Evolutionary conservation across 192 early-diverging fungal species (phyloP).

Genomic region (Podila minutissima): DNA sequence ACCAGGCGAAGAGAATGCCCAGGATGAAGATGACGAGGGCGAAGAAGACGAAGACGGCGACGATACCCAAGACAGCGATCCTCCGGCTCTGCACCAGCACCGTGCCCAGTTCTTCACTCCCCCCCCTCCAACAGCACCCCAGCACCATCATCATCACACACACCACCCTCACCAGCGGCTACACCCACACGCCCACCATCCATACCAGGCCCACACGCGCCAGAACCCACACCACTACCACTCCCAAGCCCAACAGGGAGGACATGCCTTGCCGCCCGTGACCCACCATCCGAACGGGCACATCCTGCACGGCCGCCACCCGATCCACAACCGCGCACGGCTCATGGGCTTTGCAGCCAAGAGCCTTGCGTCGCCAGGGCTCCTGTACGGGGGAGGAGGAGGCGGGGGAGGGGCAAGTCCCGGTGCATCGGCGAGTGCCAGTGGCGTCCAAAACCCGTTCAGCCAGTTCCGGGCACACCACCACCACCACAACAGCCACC

Average conservation of each 20-base stretch:
- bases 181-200: constrained; percentile 1
- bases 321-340: constrained; percentile 41
- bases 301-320: constrained; percentile 39
- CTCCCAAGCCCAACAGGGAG: not conserved
- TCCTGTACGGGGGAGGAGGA: not conserved
- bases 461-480: not conserved
- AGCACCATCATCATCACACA: not conserved
- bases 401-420: not conserved
- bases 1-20: not conserved
- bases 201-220: not conserved
- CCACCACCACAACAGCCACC: not conserved
- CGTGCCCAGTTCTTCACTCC: not conserved
- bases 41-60: not conserved
- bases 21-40: not conserved
- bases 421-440: not conserved
- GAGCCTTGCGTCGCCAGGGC: not conserved
- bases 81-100: not conserved
- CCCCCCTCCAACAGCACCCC: not conserved
- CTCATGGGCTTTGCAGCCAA: constrained; percentile 17
- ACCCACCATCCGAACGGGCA: constrained; percentile 43
- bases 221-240: not conserved
- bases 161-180: not conserved
- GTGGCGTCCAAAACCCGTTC: not conserved
- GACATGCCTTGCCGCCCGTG: constrained; percentile 1
- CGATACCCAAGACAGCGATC: not conserved